Conservation (phyloP, 257 asterid species). For the Haberlea rhodopensis region DNA sequence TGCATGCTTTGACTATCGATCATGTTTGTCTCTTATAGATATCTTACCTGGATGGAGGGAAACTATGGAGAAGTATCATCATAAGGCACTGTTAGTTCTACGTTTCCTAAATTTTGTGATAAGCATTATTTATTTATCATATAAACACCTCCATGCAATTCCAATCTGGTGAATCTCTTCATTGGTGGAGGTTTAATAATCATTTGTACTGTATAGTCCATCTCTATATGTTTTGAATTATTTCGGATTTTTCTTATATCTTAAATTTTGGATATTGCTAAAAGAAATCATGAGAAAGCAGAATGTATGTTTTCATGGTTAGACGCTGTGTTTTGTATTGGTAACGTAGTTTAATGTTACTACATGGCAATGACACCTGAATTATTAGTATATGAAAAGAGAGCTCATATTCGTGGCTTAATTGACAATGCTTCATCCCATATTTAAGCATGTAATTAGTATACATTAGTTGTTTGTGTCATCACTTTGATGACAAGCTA, state of each 20-base stretch:
- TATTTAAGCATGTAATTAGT: not conserved
- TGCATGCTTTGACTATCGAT: not conserved
- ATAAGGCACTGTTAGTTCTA: constrained; percentile 66
- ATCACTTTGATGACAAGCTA: not conserved
- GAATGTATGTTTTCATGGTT: not conserved
- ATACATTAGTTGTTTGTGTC: not conserved
- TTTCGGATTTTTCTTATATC: not conserved
- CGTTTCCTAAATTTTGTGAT: constrained; percentile 20
- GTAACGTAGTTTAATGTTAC: not conserved
- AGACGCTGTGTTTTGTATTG: too few species aligned
- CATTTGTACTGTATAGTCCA: not conserved
- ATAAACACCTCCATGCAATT: constrained; percentile 3
- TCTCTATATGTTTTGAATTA: not conserved
- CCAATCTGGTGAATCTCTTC: not conserved
- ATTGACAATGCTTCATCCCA: not conserved
- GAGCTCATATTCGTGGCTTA: not conserved
- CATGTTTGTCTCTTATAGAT: constrained; percentile 36
- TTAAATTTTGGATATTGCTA: not conserved
- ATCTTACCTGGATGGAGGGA: constrained; percentile 78
- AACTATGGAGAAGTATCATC: constrained; percentile 85
- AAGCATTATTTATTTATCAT: constrained; percentile 3
- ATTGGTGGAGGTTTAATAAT: constrained; percentile 9
- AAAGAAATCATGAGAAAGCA: not conserved
- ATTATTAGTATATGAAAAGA: not conserved
- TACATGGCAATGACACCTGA: not conserved